These are phyloP conservation scores for Goniomonas avonlea DNA, from an alignment of 78 protist species.

Conservation along the genomic window DNA sequence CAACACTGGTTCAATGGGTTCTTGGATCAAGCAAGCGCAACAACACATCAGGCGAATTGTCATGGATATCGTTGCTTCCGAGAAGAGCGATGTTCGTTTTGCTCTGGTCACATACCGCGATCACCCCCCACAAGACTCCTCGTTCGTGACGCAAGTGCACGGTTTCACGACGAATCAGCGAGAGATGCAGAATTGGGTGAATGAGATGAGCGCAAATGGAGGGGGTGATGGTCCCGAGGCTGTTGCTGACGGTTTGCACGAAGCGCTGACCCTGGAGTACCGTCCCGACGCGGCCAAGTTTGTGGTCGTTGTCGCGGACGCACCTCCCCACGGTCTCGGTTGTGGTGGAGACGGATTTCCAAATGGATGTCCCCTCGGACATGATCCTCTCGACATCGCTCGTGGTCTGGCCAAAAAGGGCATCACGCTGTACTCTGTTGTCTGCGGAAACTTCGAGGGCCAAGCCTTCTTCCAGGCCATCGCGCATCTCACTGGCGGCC, in stretches of 20 bases:
- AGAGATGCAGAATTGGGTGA: neutral
- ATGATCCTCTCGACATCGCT: conserved; percentile 20
- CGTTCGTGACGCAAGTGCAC: neutral
- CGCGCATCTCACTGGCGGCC: neutral
- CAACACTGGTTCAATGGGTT: neutral
- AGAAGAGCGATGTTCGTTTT: neutral
- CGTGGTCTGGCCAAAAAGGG: neutral
- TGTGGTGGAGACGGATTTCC: conserved; percentile 29
- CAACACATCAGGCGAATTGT: neutral
- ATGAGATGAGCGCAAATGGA: neutral
- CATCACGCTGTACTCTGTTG: neutral
- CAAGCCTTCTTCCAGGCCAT: neutral
- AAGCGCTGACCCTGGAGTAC: neutral
- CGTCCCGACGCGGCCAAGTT: conserved; percentile 4
- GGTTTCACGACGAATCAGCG: neutral
- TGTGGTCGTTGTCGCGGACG: conserved; percentile 1
- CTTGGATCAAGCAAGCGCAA: neutral
- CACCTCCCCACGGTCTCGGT: conserved; percentile 30
- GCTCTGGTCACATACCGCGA: conserved; percentile 30
- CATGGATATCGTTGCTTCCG: neutral
- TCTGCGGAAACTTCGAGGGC: neutral
- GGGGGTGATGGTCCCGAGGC: conserved; percentile 41
- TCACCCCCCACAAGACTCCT: conserved; percentile 24
- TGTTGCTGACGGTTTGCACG: neutral
- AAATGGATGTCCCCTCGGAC: neutral